A percentile compares a stretch with the other conserved stretches of the same genome.
These are phyloP conservation scores for Linderina pennispora DNA, from an alignment of 192 early-diverging fungal species.

Conservation along the genomic window DNA sequence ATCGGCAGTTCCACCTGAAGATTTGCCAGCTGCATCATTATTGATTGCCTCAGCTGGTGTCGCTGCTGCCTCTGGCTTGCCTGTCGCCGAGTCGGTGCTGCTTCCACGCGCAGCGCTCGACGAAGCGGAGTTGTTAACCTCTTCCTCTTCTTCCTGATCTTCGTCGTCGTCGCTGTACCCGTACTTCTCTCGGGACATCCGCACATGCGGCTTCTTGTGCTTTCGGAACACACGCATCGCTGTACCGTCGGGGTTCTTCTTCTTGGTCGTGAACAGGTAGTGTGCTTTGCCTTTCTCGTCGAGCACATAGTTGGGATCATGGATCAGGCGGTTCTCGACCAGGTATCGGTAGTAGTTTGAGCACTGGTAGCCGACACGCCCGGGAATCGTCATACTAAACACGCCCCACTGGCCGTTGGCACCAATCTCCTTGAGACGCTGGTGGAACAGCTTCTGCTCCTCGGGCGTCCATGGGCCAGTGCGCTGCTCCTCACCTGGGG, in stretches of 20 bases:
- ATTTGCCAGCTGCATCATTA: constrained; percentile 3
- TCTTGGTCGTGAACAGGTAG: constrained; percentile 81
- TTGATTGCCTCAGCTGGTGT: constrained; percentile 17
- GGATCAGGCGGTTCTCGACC: constrained; percentile 79
- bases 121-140: constrained; percentile 13
- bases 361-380: constrained; percentile 96
- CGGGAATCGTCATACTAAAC: constrained; percentile 92
- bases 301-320: constrained; percentile 88
- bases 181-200: constrained; percentile 52
- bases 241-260: constrained; percentile 70
- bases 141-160: constrained; percentile 20
- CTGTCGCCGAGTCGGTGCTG: too few relatives aligned
- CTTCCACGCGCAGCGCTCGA: constrained; percentile 20
- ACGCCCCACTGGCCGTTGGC: constrained; percentile 97
- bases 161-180: constrained; percentile 47
- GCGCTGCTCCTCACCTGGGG: constrained; percentile 89
- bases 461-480: constrained; percentile 87
- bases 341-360: constrained; percentile 94
- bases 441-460: constrained; percentile 81
- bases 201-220: constrained; percentile 61
- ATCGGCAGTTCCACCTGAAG: background rate
- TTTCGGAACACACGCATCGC: constrained; percentile 75
- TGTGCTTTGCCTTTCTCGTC: constrained; percentile 88
- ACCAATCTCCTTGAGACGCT: constrained; percentile 78
- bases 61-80: constrained; percentile 12